These are phyloP conservation scores for Candida morakotiae DNA, from an alignment of 805 yeast genomes.

Conservation along the genomic window DNA sequence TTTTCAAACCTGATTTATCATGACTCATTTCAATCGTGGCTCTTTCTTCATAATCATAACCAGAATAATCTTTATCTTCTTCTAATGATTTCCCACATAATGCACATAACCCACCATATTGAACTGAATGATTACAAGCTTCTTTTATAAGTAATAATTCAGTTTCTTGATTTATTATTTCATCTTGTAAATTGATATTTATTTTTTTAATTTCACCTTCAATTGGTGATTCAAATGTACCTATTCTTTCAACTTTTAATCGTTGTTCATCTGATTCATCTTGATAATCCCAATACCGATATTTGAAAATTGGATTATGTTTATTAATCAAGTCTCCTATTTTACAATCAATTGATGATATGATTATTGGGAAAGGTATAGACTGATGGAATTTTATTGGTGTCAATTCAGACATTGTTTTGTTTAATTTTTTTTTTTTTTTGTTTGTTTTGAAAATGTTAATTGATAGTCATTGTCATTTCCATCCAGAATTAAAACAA, in stretches of 20 bases:
- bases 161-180: constrained; percentile 43
- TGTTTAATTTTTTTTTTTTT: constrained; percentile 2
- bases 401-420: constrained; percentile 36
- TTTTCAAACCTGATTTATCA: constrained; percentile 77
- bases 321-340: constrained; percentile 45
- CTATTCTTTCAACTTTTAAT: constrained; percentile 61
- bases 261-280: constrained; percentile 45
- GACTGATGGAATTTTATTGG: constrained; percentile 55
- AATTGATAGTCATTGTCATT: constrained; percentile 35
- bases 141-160: constrained; percentile 60
- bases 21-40: constrained; percentile 90
- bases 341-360: constrained; percentile 45
- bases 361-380: constrained; percentile 64
- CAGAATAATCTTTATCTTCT: constrained; percentile 67
- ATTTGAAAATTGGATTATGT: constrained; percentile 54
- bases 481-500: constrained; percentile 15
- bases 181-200: constrained; percentile 54
- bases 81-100: constrained; percentile 80
- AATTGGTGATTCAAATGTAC: constrained; percentile 78
- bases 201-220: constrained; percentile 62
- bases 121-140: constrained; percentile 89
- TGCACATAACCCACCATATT: constrained; percentile 93
- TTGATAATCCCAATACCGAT: constrained; percentile 65
- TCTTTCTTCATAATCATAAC: constrained; percentile 61
- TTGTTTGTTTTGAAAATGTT: constrained; percentile 4